phyloP scores from a whole-genome alignment of 139 green algal species.

The Mychonastes homosphaera region DNA sequence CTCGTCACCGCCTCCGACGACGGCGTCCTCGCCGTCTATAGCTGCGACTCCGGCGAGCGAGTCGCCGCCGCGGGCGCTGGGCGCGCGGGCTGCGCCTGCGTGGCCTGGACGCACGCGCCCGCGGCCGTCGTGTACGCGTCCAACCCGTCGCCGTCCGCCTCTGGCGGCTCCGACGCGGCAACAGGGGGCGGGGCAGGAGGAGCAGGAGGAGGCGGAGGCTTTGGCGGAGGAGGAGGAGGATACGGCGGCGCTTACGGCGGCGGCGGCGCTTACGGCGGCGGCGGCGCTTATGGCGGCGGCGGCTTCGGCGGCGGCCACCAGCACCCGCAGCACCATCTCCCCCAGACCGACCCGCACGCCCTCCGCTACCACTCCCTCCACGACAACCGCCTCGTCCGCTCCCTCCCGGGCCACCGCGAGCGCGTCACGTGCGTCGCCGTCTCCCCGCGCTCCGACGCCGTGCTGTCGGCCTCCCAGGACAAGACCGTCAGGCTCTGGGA shows the following conservation, averaged over 20 bases:
- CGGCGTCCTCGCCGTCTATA: conserved; percentile 71
- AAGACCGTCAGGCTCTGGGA: conserved; percentile 81
- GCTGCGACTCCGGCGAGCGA: no score
- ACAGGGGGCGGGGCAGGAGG: background rate
- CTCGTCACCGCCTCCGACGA: conserved; percentile 75
- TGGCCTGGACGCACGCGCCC: conserved; percentile 61
- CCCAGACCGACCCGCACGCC: background rate
- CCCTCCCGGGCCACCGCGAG: conserved; percentile 48
- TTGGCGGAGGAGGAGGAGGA: no score
- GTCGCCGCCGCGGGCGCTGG: no score
- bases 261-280: no score
- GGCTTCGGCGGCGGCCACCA: background rate
- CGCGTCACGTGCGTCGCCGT: conserved; percentile 65
- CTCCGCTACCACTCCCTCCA: conserved; percentile 65
- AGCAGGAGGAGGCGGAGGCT: conserved; percentile 9
- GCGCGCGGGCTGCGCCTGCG: conserved; percentile 4
- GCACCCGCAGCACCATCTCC: background rate
- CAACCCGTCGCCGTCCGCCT: no score
- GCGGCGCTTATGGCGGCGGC: no score
- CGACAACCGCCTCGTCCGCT: conserved; percentile 57
- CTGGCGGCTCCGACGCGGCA: background rate
- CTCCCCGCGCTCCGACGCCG: conserved; percentile 67
- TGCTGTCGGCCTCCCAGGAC: conserved; percentile 69
- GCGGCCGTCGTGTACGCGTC: conserved; percentile 63
- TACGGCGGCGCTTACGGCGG: no score